Evolutionary conservation across 768 basidiomycete genomes (phyloP), one percentile per base, ranked within the genome.

Genomic region (Kwoniella dejecticola): DNA sequence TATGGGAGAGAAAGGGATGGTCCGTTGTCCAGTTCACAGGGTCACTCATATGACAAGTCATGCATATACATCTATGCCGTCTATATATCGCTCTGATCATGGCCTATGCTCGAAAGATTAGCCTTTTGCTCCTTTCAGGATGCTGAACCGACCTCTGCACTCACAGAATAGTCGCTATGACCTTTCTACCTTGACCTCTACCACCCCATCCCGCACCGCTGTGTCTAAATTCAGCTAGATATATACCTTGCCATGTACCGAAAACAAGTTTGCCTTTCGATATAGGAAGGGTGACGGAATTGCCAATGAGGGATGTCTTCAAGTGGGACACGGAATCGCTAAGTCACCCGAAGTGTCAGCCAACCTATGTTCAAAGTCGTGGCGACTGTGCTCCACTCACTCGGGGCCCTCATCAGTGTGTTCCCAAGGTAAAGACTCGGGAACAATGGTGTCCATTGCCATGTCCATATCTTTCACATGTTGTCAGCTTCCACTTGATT

Each of bases 221-320:
- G 31, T 70, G 55, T 29, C 72, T 48, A 33, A 71, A 70, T 58
- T 95, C 92, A 2, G 88, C 87, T 45, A 94, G 83, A 76, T 94
- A 94, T 56, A 93, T 91, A 0, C 92, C 92, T 84, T 96, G 93
- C 93, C 93, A 96, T 23, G 90, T 93, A 11, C 93, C 93, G 50
- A 96, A 80, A 64, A 88, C 89, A 66, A 95, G 80, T 47, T 82
- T 80, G 1, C 79, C 90, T 60, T 88, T 83, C 2, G 89, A 88
- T 67, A 97, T 90, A 2, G 93, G 93, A 40, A 97, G 79, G 74
- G 87, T 86, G 60, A 96, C 83, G 0, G 89, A 87, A 19, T 88
- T 83, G 19, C 94, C 93, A 46, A 96, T 82, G 30, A 97, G 83
- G 3, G 90, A 86, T 2, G 90, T 85, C 77, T 97, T 96, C 23